phyloP scores from a whole-genome alignment of 164 flowering plant genomes.

The Macadamia integrifolia region DNA sequence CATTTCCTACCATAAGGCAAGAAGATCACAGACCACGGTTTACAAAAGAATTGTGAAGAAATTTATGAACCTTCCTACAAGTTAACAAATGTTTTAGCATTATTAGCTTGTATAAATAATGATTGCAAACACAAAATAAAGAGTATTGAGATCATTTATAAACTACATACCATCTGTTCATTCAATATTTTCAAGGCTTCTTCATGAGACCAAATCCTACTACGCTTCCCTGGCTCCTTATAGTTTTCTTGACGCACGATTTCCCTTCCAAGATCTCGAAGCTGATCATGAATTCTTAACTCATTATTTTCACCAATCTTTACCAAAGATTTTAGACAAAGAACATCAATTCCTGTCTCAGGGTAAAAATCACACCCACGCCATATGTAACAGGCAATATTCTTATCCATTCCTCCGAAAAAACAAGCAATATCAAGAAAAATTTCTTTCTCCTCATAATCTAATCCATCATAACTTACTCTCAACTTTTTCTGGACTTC shows the following conservation, averaged over 20 bases:
- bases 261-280: constrained; percentile 23
- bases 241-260: constrained; percentile 16
- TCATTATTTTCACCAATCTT: constrained; percentile 1
- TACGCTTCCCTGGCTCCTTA: constrained; percentile 17
- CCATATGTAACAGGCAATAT: not conserved
- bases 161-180: constrained; percentile 5
- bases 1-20: no score
- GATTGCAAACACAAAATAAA: no score
- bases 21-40: no score
- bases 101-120: no score
- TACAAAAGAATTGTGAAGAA: no score
- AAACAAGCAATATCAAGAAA: constrained; percentile 19
- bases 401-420: constrained; percentile 9
- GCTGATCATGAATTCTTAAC: constrained; percentile 22
- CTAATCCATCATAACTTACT: constrained; percentile 17
- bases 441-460: constrained; percentile 3
- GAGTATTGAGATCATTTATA: no score
- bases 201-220: constrained; percentile 18
- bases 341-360: constrained; percentile 4
- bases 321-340: constrained; percentile 14
- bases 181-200: constrained; percentile 12
- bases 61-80: no score
- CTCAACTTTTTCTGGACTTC: constrained; percentile 7
- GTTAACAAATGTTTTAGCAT: no score
- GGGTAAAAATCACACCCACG: constrained; percentile 6